Percentiles rank a stretch among this genome's conserved stretches.
These are phyloP conservation scores for Trichosporon sp. DNA, from an alignment of 1,284 basidiomycete species.

Conservation along the genomic window DNA sequence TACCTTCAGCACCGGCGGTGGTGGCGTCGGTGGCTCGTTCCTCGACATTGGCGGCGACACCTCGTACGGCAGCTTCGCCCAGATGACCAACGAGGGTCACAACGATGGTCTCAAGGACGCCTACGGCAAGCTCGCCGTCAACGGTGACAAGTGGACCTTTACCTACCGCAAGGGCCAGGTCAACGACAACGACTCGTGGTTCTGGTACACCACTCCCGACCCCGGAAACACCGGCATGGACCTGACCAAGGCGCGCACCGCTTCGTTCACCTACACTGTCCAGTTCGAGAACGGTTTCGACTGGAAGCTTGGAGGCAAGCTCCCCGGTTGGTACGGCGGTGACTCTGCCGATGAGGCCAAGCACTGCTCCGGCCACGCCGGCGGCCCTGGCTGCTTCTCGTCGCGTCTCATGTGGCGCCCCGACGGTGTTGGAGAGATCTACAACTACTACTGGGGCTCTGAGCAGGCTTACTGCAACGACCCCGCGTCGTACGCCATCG, in stretches of 20 bases:
- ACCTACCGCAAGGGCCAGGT: slow-evolving; percentile 23
- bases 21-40: slow-evolving; percentile 15
- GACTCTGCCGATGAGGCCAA: slow-evolving; percentile 38
- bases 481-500: slow-evolving; percentile 22
- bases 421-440: slow-evolving; percentile 49
- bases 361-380: slow-evolving; percentile 53
- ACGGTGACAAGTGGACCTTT: slow-evolving; percentile 20
- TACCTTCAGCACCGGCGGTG: slow-evolving; percentile 22
- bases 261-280: slow-evolving; percentile 51
- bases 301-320: slow-evolving; percentile 56
- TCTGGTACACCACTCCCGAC: slow-evolving; percentile 25
- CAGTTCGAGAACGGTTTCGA: slow-evolving; percentile 53
- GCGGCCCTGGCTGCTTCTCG: slow-evolving; percentile 52
- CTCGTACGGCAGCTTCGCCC: slow-evolving; percentile 16
- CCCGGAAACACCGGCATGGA: slow-evolving; percentile 23
- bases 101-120: slow-evolving; percentile 21
- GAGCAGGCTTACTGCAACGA: slow-evolving; percentile 27
- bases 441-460: slow-evolving; percentile 44
- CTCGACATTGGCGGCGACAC: not conserved
- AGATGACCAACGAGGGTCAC: slow-evolving; percentile 25
- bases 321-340: slow-evolving; percentile 55
- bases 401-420: slow-evolving; percentile 56
- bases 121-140: slow-evolving; percentile 14
- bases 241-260: slow-evolving; percentile 19
- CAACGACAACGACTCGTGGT: slow-evolving; percentile 25